phyloP scores from a whole-genome alignment of 345 rosid species.

The Physaria fendleri region DNA sequence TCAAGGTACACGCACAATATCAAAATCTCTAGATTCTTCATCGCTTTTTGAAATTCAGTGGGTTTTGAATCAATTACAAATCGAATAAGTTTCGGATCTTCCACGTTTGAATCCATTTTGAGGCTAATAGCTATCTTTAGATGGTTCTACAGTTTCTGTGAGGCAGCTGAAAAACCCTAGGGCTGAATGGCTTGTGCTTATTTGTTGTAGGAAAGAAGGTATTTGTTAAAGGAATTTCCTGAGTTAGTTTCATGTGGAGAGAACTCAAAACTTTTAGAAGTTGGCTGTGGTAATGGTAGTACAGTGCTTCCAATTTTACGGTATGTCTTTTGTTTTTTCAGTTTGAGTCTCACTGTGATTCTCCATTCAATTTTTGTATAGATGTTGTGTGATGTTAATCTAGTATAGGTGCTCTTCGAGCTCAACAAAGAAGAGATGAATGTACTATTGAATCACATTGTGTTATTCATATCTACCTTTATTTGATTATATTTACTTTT shows the following conservation, averaged over 20 bases:
- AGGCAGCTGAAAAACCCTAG: too few species aligned
- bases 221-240: slow-evolving; percentile 83
- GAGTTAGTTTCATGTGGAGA: slow-evolving; percentile 51
- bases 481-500: slow-evolving; percentile 1
- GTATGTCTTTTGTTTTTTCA: slow-evolving; percentile 21
- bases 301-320: slow-evolving; percentile 67
- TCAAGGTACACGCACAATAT: background rate
- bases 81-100: too few species aligned
- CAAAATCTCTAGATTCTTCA: too few species aligned
- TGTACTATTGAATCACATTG: too few species aligned
- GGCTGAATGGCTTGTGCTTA: too few species aligned
- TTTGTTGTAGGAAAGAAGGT: slow-evolving; percentile 85
- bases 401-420: too few species aligned
- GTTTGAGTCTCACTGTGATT: too few species aligned
- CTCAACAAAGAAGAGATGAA: too few species aligned
- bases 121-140: too few species aligned
- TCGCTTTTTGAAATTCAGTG: too few species aligned
- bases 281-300: slow-evolving; percentile 96
- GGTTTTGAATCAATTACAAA: background rate
- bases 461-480: background rate
- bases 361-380: background rate
- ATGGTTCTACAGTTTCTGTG: too few species aligned
- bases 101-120: too few species aligned
- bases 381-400: background rate
- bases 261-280: slow-evolving; percentile 63